These are phyloP conservation scores for Leonotis leonurus DNA, from an alignment of 257 asterid genomes.

Conservation along the genomic window DNA sequence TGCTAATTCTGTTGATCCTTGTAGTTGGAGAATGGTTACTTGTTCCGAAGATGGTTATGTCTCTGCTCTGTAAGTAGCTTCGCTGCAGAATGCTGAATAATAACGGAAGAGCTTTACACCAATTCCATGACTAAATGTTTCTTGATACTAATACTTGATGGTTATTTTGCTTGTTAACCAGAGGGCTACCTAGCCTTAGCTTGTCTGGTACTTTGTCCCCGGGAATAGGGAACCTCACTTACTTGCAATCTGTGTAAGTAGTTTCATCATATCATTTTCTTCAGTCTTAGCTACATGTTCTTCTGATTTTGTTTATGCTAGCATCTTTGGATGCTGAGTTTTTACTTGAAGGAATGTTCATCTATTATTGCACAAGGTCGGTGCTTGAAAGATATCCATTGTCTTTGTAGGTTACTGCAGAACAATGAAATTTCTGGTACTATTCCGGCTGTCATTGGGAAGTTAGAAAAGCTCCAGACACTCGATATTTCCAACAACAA, in stretches of 20 bases:
- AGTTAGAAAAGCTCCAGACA: constrained; percentile 67
- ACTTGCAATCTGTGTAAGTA: constrained; percentile 83
- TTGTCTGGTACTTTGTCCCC: constrained; percentile 80
- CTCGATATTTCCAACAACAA: constrained; percentile 83
- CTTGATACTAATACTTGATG: constrained; percentile 5
- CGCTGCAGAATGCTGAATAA: background rate
- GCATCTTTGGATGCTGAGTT: background rate
- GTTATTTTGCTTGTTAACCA: constrained; percentile 23
- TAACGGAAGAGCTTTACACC: background rate
- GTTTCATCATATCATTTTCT: too few species aligned
- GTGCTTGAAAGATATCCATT: too few species aligned
- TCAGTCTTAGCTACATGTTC: background rate
- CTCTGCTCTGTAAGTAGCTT: constrained; percentile 67
- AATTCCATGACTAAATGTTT: background rate
- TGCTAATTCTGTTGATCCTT: constrained; percentile 91
- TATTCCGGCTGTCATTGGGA: constrained; percentile 70
- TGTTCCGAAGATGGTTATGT: constrained; percentile 81
- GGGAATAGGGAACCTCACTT: constrained; percentile 74
- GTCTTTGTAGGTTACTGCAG: constrained; percentile 69
- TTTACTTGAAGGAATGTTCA: too few species aligned
- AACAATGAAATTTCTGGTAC: constrained; percentile 79
- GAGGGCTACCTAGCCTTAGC: constrained; percentile 80
- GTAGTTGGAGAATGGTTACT: constrained; percentile 96
- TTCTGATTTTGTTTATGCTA: background rate
- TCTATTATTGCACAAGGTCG: background rate